Base-by-base conservation (phyloP, 192 early-diverging fungal genomes). In the Lobosporangium transversale region DNA sequence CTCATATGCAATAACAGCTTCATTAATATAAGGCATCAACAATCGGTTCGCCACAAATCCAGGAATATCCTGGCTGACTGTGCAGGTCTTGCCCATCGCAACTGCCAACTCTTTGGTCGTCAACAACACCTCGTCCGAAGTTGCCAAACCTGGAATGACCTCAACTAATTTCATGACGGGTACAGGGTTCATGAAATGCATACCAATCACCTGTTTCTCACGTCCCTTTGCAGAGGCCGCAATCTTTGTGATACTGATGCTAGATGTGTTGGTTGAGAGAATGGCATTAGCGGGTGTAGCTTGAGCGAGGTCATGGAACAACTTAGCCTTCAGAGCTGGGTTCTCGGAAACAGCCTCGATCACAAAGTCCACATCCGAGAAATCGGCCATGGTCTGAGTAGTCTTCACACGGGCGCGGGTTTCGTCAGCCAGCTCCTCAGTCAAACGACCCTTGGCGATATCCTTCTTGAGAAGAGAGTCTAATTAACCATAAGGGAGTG, bases 111-210 rank as follows among this genome's bases (percentile, higher is more conserved):
- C 86, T 71, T 90, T 79, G 24, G 97, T 99, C 8, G 81, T 79
- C 12, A 80, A 76, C 47, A 95, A 79, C 20, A 95, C 95, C 21
- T 83, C 83, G 33, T 78, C 42, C 17, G 87, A 86, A 11, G 97
- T 97, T 27, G 91, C 92, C 49, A 98, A 62, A 11, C 97, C 97
- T 2, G 97, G 94, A 78, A 99, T 99, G 56, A 99, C 90, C 79
- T 99, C 95, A 2, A 97, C 95, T 23, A 97, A 84, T 81, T 94
- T 93, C 97, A 98, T 98, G 43, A 98, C 93, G 6, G 94, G 94
- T 10, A 97, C 95, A 4, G 92, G 90, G 83, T 99, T 99, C 97
- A 99, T 99, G 80, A 99, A 99, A 67, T 99, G 97, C 97, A 99
- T 99, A 29, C 97, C 97, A 81, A 99, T 94, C 40, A 97, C 94